Conservation (phyloP, 2,329 filamentous ascomycete species). For the Neurospora crassa region DNA sequence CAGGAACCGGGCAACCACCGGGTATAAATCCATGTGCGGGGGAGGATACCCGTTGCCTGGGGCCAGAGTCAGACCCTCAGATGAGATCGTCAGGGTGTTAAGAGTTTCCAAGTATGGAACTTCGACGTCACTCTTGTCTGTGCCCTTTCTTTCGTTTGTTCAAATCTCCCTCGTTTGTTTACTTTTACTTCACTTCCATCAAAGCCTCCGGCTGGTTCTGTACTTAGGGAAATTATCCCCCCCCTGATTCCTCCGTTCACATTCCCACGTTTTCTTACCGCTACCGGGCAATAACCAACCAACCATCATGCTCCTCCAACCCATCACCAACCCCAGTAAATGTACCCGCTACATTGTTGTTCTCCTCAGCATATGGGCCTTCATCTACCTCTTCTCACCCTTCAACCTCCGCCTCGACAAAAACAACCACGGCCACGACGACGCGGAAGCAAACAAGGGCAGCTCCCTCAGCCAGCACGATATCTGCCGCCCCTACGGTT, state of each 20-base stretch:
- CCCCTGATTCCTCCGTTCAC: neutral
- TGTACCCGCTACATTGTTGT: neutral
- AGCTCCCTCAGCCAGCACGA: conserved; percentile 3
- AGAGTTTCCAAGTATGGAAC: neutral
- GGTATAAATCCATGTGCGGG: neutral
- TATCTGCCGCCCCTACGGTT: conserved; percentile 29
- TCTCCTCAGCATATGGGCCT: neutral
- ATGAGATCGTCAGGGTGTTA: neutral
- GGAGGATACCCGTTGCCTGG: neutral
- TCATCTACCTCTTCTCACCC: neutral
- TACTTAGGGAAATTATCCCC: neutral
- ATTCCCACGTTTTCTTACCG: neutral
- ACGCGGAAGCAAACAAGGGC: neutral
- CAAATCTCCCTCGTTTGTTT: neutral
- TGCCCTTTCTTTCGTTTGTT: neutral
- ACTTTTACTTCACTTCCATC: neutral
- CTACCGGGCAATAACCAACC: neutral
- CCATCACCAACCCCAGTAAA: neutral
- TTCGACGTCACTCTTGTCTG: neutral
- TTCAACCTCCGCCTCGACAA: neutral
- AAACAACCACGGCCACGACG: neutral
- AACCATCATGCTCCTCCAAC: neutral
- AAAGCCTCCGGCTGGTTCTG: neutral
- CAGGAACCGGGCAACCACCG: neutral
- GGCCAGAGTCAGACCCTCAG: neutral